Evolutionary conservation across 169 alveolate species (phyloP).

Genomic region (Plasmodium vivax): DNA sequence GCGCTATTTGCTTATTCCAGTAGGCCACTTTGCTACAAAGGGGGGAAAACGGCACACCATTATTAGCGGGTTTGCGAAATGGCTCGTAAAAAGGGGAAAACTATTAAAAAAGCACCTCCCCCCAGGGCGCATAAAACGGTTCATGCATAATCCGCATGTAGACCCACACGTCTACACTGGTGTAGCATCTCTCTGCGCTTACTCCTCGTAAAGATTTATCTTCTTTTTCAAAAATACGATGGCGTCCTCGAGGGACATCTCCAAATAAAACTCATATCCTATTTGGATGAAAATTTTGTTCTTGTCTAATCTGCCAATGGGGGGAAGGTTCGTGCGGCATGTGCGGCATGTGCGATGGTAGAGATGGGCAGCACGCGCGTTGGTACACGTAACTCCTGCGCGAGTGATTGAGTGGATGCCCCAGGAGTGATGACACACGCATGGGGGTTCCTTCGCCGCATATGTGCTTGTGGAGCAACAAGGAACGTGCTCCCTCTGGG

Average conservation of each 20-base stretch:
- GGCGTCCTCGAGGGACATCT: slow-evolving; percentile 81
- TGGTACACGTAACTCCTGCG: not conserved
- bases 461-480: not conserved
- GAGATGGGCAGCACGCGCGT: not conserved
- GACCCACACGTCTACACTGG: not conserved
- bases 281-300: slow-evolving; percentile 75
- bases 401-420: not conserved
- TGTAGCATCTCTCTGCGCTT: not conserved
- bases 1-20: slow-evolving; percentile 68
- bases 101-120: not conserved
- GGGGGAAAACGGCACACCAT: not conserved
- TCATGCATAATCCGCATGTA: not conserved
- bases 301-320: slow-evolving; percentile 41
- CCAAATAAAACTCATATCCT: slow-evolving; percentile 81
- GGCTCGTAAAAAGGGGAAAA: not conserved
- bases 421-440: not conserved
- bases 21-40: slow-evolving; percentile 55
- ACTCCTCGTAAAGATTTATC: slow-evolving; percentile 75
- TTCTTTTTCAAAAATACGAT: slow-evolving; percentile 58
- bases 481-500: not conserved
- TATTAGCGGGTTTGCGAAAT: not conserved
- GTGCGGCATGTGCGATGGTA: not conserved
- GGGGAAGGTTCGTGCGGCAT: not conserved
- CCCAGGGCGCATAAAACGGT: not conserved
- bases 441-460: not conserved